Evolutionary conservation across 305 asterid species (phyloP), one percentile per base, ranked within the genome.

Genomic region (Lippia alba): DNA sequence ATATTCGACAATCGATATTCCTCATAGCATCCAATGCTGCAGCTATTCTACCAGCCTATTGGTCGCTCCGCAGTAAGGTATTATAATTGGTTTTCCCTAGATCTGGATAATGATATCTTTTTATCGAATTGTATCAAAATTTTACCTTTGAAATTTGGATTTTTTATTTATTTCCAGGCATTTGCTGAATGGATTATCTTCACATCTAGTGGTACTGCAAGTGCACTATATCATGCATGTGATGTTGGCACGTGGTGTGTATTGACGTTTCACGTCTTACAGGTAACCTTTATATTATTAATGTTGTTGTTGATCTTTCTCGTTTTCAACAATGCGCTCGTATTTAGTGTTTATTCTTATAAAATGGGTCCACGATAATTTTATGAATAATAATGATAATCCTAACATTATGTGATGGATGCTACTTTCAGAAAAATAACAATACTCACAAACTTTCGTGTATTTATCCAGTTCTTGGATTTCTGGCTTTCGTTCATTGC

Each of bases 401-500:
- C 49, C 49, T 14, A 44, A 44, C 12, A 44, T 44, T 44, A 44
- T 10, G 3, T 44, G 49, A 44, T 44, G 14, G 49, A 44, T 44
- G 14, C 14, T 2, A 44, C 49, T 5, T 24, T 24, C 10, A 11
- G 10, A 36, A 8, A 8, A 36, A 1, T 1, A 36, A 4, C 41
- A 36, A 8, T 2, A 44, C 49, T 44, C 49, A 44, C 10, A 44
- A 44, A 44, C 10, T 44, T 44, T 76, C 64, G 10, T 40, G 67
- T 18, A 64, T 67, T 5, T 71, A 18, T 73, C 64, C 83, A 94
- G 99, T 92, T 94, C 84, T 66, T 92, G 77, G 98, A 94, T 77
- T 94, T 94, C 85, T 94, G 99, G 99, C 99, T 94, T 76, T 94
- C 99, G 18, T 94, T 94, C 92, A 92, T 94, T 96, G 99, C 99